Base-by-base conservation (phyloP, 352 stramenopile genomes). In the Globisporangium irregulare region DNA sequence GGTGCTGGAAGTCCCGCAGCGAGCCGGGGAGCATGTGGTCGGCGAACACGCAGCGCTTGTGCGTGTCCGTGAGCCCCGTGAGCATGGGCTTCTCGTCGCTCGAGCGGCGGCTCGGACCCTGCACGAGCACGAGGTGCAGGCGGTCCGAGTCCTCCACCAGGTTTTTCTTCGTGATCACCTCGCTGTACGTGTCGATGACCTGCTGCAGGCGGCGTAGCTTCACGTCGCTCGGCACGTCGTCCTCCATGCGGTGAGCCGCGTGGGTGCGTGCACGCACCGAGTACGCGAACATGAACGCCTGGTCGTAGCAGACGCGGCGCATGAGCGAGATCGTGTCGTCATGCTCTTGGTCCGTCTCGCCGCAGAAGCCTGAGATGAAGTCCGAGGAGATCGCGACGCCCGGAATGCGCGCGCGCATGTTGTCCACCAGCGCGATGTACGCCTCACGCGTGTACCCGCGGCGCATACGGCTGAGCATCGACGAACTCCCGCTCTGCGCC, bases 251-350 rank as follows among this genome's bases (percentile, higher is more conserved):
- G 62, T 98, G 84, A 64, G 96, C 91, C 3, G 98, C 97, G 71
- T 99, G 95, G 1, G 97, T 99, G 67, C 93, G 92, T 29, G 93
- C 96, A 59, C 98, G 86, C 83, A 99, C 91, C 55, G 90, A 98
- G 82, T 99, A 99, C 18, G 97, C 95, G 79, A 99, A 99, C 95
- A 99, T 98, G 81, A 99, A 99, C 25, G 97, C 98, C 74, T 99
- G 95, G 70, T 99, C 97, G 75, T 98, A 99, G 67, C 86, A 80
- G 15, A 93, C 87, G 20, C 79, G 74, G 18, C 78, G 83, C 84
- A 96, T 91, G 36, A 95, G 75, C 56, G 87, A 87, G 20, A 95
- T 78, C 12, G 97, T 99, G 68, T 99, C 90, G 7, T 63, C 36
- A 81, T 99, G 98, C 65, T 99, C 98, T 29, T 92, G 81, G 54